Evolutionary conservation across 345 rosid species (phyloP).

Genomic region (Euphorbia peplus): DNA sequence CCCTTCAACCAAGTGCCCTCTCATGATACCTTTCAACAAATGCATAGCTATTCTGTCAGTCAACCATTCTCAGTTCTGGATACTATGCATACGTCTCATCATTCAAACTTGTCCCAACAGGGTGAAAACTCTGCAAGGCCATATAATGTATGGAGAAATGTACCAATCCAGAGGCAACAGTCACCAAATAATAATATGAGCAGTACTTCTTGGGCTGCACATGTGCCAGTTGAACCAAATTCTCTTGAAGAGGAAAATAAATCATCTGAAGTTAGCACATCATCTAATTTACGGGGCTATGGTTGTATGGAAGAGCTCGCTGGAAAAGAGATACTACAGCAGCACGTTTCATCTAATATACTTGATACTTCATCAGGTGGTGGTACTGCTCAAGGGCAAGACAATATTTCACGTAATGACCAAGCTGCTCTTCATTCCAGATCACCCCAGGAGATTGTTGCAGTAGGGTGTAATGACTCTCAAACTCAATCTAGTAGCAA

Average conservation of each 20-base stretch:
- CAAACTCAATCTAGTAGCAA: slow-evolving; percentile 25
- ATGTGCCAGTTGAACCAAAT: slow-evolving; percentile 2
- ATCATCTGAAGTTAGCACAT: slow-evolving; percentile 17
- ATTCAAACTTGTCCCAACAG: slow-evolving; percentile 20
- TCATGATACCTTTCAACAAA: slow-evolving; percentile 6
- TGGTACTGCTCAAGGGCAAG: slow-evolving; percentile 20
- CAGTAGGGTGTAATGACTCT: slow-evolving; percentile 21
- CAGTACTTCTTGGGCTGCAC: slow-evolving; percentile 8
- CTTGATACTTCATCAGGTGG: slow-evolving; percentile 16
- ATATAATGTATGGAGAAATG: slow-evolving; percentile 33
- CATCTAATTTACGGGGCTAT: slow-evolving; percentile 10
- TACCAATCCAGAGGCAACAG: slow-evolving; percentile 27
- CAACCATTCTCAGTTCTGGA: slow-evolving; percentile 42
- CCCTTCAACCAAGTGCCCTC: slow-evolving; percentile 14
- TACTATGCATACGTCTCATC: slow-evolving; percentile 30
- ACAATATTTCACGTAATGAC: slow-evolving; percentile 8
- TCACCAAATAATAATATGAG: slow-evolving; percentile 20
- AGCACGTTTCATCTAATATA: slow-evolving; percentile 21
- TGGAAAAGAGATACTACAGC: slow-evolving; percentile 23
- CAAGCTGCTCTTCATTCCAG: slow-evolving; percentile 21
- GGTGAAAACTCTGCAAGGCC: slow-evolving; percentile 24
- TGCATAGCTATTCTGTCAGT: slow-evolving; percentile 9
- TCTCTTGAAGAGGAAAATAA: slow-evolving; percentile 19
- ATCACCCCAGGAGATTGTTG: slow-evolving; percentile 23
- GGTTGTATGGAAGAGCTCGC: slow-evolving; percentile 7